Evolutionary conservation across 1,139 yeast species (phyloP), one percentile per base, ranked within the genome.

Genomic region (Yamadazyma triangularis): DNA sequence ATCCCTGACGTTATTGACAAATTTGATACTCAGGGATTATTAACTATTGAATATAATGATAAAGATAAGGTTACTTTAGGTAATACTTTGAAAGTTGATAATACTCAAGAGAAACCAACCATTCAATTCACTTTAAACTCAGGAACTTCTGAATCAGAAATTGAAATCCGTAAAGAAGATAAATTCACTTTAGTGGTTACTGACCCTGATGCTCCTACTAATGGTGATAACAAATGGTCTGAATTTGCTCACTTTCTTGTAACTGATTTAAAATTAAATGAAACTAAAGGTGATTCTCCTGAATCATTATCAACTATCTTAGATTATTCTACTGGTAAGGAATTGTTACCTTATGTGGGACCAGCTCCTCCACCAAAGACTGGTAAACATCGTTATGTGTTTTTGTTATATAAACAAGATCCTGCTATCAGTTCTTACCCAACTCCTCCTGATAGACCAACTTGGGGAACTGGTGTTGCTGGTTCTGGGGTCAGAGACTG

Each of bases 141-240:
- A 15, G 56, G 68, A 44, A 39, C 57, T 42, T 56, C 53, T 42
- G 62, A 58, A 32, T 59, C 50, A 32, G 65, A 56, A 30, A 58
- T 66, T 49, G 64, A 59, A 28, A 65, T 73, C 28, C 49, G 61
- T 13, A 51, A 59, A 14, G 53, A 60, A n/a, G 86, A 79, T 42
- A 60, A 66, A 31, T 86, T 82, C 58, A 78, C 91, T 3, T 60
- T 88, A 42, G 84, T 84, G 3, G 47, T 88, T 44, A 88, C 96
- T 3, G 96, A 88, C 54, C 96, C 96, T 2, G 96, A 88, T 63
- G 96, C 96, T 7, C 96, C 96, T 12, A 75, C 89, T 4, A 72
- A 77, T 42, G 67, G 71, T 1, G 96, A 88, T 53, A 77, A 82
- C 47, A 84, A 79, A 51, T 87, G 94, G 94, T 80, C 93, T 8